Evolutionary conservation across 805 yeast species (phyloP).

Genomic region (Kuraishia cidri): DNA sequence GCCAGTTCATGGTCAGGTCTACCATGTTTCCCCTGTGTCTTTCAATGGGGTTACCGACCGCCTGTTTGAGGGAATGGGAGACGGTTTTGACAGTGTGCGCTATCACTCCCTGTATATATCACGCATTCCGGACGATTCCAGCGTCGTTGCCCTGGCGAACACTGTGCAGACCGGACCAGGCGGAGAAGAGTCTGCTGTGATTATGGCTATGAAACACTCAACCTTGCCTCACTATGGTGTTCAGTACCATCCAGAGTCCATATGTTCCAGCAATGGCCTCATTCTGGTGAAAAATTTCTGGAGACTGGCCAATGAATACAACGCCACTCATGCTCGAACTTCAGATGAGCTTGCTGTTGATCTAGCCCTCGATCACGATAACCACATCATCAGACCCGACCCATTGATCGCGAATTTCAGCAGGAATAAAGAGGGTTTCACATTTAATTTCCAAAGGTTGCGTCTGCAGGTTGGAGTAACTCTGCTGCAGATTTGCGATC

Average conservation of each 20-base stretch:
- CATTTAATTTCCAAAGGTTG: no score
- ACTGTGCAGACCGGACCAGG: slow-evolving; percentile 31
- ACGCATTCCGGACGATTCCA: slow-evolving; percentile 9
- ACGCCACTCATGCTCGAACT: slow-evolving; percentile 8
- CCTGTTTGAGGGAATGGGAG: slow-evolving; percentile 31
- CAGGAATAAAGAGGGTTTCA: not conserved
- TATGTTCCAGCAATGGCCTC: slow-evolving; percentile 68
- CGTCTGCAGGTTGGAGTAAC: no score
- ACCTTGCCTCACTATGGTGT: slow-evolving; percentile 77
- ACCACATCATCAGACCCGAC: slow-evolving; percentile 11
- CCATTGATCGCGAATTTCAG: slow-evolving; percentile 14
- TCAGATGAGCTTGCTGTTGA: not conserved
- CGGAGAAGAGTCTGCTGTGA: no score
- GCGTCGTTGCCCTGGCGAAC: slow-evolving; percentile 51
- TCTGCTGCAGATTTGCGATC: slow-evolving; percentile 47
- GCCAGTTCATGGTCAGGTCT: slow-evolving; percentile 84
- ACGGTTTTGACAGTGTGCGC: slow-evolving; percentile 59
- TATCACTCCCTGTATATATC: slow-evolving; percentile 78
- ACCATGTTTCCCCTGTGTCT: slow-evolving; percentile 25
- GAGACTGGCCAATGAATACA: slow-evolving; percentile 28
- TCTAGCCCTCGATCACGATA: slow-evolving; percentile 7
- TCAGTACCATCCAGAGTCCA: slow-evolving; percentile 95
- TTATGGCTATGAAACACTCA: slow-evolving; percentile 76
- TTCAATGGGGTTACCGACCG: slow-evolving; percentile 17
- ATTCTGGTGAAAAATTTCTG: slow-evolving; percentile 57